Conservation (phyloP, 1,284 basidiomycete genomes). For the Moesziomyces parantarcticus region DNA sequence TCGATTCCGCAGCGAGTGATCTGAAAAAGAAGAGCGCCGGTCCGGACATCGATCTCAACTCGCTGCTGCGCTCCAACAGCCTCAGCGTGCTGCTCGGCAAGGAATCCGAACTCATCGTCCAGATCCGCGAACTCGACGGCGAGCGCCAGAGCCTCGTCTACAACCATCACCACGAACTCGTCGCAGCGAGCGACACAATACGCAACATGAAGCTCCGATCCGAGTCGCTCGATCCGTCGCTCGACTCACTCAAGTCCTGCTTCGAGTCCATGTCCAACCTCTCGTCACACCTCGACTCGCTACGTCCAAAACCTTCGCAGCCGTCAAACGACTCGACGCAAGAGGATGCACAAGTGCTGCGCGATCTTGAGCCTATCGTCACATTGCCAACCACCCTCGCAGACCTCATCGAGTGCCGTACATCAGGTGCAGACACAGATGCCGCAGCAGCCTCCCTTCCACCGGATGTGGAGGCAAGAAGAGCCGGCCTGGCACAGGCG, state of each 20-base stretch:
- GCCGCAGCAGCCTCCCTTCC: not conserved
- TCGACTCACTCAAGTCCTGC: slow-evolving; percentile 44
- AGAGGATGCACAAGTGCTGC: slow-evolving; percentile 12
- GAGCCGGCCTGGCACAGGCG: slow-evolving; percentile 45
- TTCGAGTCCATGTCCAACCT: slow-evolving; percentile 50
- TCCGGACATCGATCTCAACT: slow-evolving; percentile 29
- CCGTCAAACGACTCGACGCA: not conserved
- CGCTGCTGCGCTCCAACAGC: slow-evolving; percentile 32
- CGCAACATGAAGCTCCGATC: slow-evolving; percentile 70
- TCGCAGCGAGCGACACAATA: slow-evolving; percentile 90
- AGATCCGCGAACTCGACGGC: slow-evolving; percentile 85
- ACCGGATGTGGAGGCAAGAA: slow-evolving; percentile 8
- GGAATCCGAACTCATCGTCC: slow-evolving; percentile 52
- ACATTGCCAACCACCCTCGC: slow-evolving; percentile 48
- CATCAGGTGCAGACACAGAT: not conserved
- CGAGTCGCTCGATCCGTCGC: slow-evolving; percentile 49
- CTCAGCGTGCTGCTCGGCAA: slow-evolving; percentile 50
- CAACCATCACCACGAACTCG: slow-evolving; percentile 92
- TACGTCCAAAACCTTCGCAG: slow-evolving; percentile 11
- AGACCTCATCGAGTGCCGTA: slow-evolving; percentile 39
- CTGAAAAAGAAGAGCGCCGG: not conserved
- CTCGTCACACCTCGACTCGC: slow-evolving; percentile 27
- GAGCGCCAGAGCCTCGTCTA: slow-evolving; percentile 91
- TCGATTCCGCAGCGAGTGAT: not conserved
- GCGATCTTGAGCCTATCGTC: slow-evolving; percentile 50